Conservation (phyloP, 352 stramenopile species). For the Globisporangium nunn region DNA sequence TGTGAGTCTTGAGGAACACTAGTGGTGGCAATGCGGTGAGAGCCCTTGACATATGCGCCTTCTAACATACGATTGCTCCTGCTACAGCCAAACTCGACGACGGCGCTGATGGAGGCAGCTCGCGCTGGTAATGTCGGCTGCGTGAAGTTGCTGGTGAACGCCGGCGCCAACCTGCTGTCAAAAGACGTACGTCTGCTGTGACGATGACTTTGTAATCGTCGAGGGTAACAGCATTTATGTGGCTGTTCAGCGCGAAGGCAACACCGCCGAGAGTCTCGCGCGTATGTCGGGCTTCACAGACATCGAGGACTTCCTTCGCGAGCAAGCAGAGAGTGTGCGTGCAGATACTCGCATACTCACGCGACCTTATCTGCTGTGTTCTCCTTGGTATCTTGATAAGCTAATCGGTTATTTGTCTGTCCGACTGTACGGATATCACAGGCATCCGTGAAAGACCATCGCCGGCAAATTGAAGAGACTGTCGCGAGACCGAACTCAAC, state of each 20-base stretch:
- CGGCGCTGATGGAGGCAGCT: conserved; percentile 83
- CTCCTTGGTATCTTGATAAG: background rate
- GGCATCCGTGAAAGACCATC: conserved; percentile 83
- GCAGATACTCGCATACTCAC: conserved; percentile 3
- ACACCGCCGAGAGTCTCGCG: conserved; percentile 66
- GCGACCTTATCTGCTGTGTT: background rate
- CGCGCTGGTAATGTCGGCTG: conserved; percentile 71
- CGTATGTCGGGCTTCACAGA: conserved; percentile 44
- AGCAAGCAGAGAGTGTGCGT: conserved; percentile 75
- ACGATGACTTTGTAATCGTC: background rate
- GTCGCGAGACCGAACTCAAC: conserved; percentile 51
- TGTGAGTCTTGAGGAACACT: conserved; percentile 25
- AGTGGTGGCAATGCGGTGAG: no score
- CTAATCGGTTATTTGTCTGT: background rate
- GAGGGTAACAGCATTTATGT: background rate
- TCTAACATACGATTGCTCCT: background rate
- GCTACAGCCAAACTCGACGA: conserved; percentile 72
- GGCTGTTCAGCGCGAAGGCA: conserved; percentile 49
- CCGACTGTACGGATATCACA: conserved; percentile 10
- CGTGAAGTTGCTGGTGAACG: conserved; percentile 61
- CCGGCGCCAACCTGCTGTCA: conserved; percentile 53
- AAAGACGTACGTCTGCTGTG: conserved; percentile 55
- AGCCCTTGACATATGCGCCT: no score
- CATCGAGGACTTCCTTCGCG: conserved; percentile 75
- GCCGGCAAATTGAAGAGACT: conserved; percentile 77